These are phyloP conservation scores for Leishmania martiniquensis DNA, from an alignment of 208 protist species.

Conservation along the genomic window DNA sequence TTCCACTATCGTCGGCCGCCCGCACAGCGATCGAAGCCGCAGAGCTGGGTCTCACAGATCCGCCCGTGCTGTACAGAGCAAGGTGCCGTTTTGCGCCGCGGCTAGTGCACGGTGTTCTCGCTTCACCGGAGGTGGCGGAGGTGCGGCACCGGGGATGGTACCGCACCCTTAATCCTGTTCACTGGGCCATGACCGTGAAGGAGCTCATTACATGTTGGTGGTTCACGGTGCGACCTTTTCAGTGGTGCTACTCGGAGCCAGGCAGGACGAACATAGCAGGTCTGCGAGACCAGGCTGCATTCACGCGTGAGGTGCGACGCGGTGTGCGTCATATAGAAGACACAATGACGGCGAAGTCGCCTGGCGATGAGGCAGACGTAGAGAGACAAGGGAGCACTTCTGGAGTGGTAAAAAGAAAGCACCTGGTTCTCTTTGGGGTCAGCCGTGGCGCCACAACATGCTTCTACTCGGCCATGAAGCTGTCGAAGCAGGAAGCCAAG, in stretches of 20 bases:
- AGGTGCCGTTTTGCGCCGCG: slow-evolving; percentile 63
- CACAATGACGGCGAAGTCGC: neutral
- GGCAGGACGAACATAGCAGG: slow-evolving; percentile 70
- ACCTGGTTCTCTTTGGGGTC: slow-evolving; percentile 86
- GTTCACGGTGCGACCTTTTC: slow-evolving; percentile 51
- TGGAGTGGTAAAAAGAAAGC: slow-evolving; percentile 7
- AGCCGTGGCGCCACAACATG: slow-evolving; percentile 83
- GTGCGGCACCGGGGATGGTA: slow-evolving; percentile 58
- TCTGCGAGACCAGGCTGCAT: slow-evolving; percentile 62
- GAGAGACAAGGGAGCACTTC: neutral
- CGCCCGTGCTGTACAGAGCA: slow-evolving; percentile 59
- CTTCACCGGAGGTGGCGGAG: slow-evolving; percentile 79
- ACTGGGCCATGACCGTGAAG: slow-evolving; percentile 69
- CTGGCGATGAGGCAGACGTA: neutral
- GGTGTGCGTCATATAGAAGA: slow-evolving; percentile 49
- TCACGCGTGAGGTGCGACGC: slow-evolving; percentile 70
- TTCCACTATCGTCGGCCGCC: too few relatives aligned
- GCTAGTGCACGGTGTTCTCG: slow-evolving; percentile 77
- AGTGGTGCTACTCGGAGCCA: slow-evolving; percentile 62
- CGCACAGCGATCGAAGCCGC: slow-evolving; percentile 8
- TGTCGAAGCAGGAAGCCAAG: slow-evolving; percentile 50
- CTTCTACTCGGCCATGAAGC: slow-evolving; percentile 84
- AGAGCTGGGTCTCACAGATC: slow-evolving; percentile 16
- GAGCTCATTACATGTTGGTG: slow-evolving; percentile 47
- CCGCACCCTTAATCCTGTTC: slow-evolving; percentile 60